These are phyloP conservation scores for Coelastrella sp. DNA, from an alignment of 139 green algal species.

Conservation along the genomic window DNA sequence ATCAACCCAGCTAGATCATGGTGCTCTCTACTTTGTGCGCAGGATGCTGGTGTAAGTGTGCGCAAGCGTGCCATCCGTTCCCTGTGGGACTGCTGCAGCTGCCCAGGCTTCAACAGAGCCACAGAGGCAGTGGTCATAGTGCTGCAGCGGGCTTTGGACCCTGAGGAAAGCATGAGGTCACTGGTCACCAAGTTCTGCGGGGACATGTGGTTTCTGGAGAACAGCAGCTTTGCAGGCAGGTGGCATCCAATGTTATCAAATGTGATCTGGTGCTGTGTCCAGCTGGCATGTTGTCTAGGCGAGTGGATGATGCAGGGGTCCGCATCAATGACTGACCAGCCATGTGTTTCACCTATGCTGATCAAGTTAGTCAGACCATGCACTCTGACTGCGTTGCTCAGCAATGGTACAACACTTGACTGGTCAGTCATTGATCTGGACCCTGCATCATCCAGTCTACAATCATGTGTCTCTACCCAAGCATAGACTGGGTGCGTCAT, in stretches of 20 bases:
- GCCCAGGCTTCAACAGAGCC: slow-evolving; percentile 49
- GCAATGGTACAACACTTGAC: too few species aligned
- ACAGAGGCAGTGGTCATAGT: slow-evolving; percentile 74
- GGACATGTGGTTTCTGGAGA: slow-evolving; percentile 65
- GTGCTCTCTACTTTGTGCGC: background rate
- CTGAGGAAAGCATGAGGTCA: slow-evolving; percentile 72
- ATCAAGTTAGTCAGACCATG: too few species aligned
- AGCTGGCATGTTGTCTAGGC: background rate
- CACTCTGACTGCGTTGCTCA: too few species aligned
- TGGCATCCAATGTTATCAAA: background rate
- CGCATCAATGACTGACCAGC: too few species aligned
- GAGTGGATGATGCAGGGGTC: too few species aligned
- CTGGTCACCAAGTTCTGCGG: slow-evolving; percentile 74
- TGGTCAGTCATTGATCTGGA: too few species aligned
- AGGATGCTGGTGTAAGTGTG: slow-evolving; percentile 84
- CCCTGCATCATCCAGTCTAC: too few species aligned
- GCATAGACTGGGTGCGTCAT: too few species aligned
- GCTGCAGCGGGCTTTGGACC: slow-evolving; percentile 62
- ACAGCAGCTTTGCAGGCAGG: slow-evolving; percentile 42
- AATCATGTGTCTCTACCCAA: too few species aligned
- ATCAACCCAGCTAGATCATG: too few species aligned
- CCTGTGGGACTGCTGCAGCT: slow-evolving; percentile 85
- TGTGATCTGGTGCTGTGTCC: background rate
- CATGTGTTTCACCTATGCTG: too few species aligned
- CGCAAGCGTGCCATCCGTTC: slow-evolving; percentile 87